Percentiles rank a stretch among this genome's conserved stretches.
Evolutionary conservation across 768 basidiomycete genomes (phyloP).

Genomic region (Panaeolus cyanescens): DNA sequence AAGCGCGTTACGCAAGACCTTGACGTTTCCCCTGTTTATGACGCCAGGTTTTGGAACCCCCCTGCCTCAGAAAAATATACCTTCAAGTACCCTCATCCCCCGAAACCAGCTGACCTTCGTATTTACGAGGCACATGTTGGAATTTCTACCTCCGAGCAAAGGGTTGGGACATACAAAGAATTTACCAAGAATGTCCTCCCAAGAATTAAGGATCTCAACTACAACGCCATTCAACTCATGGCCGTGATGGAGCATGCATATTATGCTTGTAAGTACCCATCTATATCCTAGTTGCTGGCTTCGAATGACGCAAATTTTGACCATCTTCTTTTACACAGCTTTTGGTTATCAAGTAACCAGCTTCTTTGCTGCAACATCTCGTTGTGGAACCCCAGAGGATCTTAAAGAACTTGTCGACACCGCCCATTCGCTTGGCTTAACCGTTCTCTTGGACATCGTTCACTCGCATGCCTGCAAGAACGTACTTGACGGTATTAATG

Average conservation of each 20-base stretch:
- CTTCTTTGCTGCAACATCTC: slow-evolving; percentile 95
- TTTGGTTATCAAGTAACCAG: slow-evolving; percentile 98
- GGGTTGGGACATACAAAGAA: slow-evolving; percentile 95
- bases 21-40: slow-evolving; percentile 85
- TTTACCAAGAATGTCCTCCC: slow-evolving; percentile 85
- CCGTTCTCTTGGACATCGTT: slow-evolving; percentile 93
- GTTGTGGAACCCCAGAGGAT: slow-evolving; percentile 96
- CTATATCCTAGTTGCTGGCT: neutral
- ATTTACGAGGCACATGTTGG: slow-evolving; percentile 99
- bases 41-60: slow-evolving; percentile 99
- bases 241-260: slow-evolving; percentile 98
- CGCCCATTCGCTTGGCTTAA: slow-evolving; percentile 90
- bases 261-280: slow-evolving; percentile 78
- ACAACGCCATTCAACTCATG: slow-evolving; percentile 98
- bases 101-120: slow-evolving; percentile 63
- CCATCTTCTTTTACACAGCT: slow-evolving; percentile 46
- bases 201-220: slow-evolving; percentile 88
- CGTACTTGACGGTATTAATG: slow-evolving; percentile 91
- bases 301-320: neutral
- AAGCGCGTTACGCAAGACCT: slow-evolving; percentile 95
- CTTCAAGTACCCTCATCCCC: slow-evolving; percentile 79
- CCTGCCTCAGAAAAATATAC: slow-evolving; percentile 67
- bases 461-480: slow-evolving; percentile 99
- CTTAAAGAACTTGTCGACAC: slow-evolving; percentile 94
- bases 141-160: slow-evolving; percentile 84